phyloP scores from a whole-genome alignment of 192 early-diverging fungal genomes.

The Umbelopsis sp. region DNA sequence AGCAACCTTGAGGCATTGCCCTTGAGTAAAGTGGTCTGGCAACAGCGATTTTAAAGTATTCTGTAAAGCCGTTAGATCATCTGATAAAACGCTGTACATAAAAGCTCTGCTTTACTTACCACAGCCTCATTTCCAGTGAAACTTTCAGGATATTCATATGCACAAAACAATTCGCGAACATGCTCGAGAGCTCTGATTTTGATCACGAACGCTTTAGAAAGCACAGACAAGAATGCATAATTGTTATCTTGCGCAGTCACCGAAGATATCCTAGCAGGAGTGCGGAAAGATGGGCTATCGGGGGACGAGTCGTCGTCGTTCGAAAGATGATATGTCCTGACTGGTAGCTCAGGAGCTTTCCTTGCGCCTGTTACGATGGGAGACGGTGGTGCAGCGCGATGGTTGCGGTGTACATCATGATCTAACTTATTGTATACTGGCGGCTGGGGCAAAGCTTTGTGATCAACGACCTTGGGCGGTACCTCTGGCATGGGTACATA shows the following conservation, averaged over 20 bases:
- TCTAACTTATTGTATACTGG: not conserved
- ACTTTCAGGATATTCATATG: conserved; percentile 38
- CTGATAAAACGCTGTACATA: not conserved
- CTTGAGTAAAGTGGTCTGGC: conserved; percentile 19
- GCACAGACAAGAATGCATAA: conserved; percentile 22
- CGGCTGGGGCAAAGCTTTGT: not conserved
- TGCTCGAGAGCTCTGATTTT: conserved; percentile 28
- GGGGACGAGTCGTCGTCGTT: conserved; percentile 5
- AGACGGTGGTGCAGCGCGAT: conserved; percentile 2
- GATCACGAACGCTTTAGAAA: conserved; percentile 20
- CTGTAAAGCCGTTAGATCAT: not conserved
- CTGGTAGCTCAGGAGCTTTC: not conserved
- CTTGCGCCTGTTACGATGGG: not conserved
- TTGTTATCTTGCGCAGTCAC: not conserved
- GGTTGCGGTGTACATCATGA: not conserved
- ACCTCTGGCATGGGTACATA: not conserved
- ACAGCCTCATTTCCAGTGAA: conserved; percentile 41
- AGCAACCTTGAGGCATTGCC: conserved; percentile 24
- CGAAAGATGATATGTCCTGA: not conserved
- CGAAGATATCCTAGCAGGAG: not conserved
- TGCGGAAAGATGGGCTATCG: not conserved
- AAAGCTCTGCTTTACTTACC: conserved; percentile 13
- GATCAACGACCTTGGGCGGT: not conserved
- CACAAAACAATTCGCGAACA: conserved; percentile 40
- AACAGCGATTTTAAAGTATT: conserved; percentile 28